Evolutionary conservation across 2,329 filamentous ascomycete genomes (phyloP), one percentile per base, ranked within the genome.

Genomic region (Macrophomina pseudophaseolina): DNA sequence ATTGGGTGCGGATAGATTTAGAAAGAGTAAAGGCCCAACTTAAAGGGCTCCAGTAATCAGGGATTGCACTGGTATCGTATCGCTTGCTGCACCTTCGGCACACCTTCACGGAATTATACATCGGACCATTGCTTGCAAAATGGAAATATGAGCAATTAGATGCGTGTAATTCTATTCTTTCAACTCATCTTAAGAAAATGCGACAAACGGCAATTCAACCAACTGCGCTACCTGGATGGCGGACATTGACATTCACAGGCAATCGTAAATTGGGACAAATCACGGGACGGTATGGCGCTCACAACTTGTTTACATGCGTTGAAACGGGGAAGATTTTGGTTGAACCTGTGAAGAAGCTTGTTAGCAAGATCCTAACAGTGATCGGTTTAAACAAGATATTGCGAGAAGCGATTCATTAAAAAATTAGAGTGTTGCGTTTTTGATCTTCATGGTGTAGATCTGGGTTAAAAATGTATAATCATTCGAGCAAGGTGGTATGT

Each of bases 401-500:
- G 32, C 16, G 44, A 28, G 44, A 3, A 8, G 14, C 23, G 42
- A 33, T 79, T 89, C 87, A 88, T 85, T 78, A 88, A 89, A 89
- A 89, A 89, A 89, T 89, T 89, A 89, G 86, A 89, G 86, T 89
- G 83, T 83, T 62, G 58, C 42, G 81, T 81, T 84, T 83, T 83
- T 84, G 71, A 77, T 88, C 86, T 80, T 87, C 87, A 88, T 79
- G 73, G 77, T 23, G 33, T 76, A 78, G 74, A 79, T 88, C 83
- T 82, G 87, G 82, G 87, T 89, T 89, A 89, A 89, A 89, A 88
- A 88, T 78, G 69, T 80, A 79, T 89, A 85, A 89, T 90, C 87
- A 84, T 86, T 74, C 80, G 79, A 74, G 40, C 56, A 52, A 65
- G 49, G 35, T 35, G 40, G 54, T n/a, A 3, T 23, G 51, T 63